Evolutionary conservation across 306 rosid species (phyloP), one percentile per base, ranked within the genome.

Genomic region (Castanopsis chinensis): DNA sequence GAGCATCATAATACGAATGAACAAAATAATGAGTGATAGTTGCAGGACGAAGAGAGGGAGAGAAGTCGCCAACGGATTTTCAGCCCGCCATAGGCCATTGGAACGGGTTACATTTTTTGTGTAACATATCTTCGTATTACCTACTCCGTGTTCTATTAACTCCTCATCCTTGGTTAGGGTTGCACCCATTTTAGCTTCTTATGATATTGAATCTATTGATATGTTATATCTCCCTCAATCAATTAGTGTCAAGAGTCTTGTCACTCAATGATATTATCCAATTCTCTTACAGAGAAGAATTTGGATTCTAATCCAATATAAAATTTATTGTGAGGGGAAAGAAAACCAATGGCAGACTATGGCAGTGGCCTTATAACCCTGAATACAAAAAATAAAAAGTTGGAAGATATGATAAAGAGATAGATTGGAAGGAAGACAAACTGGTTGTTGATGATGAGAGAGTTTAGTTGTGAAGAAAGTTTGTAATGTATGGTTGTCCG

Each of bases 51-150:
- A 81, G 6, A 21, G 6, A 0, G 82, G 80, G 12, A 87, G 73
- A 18, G 80, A 7, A 4, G 55, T 2, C 8, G 28, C 20, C 23
- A 78, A 73, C 0, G 82, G 76, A 45, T 80, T 85, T 18, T 85
- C 85, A 0, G 81, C 79, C 49, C 81, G 77, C 88, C 90, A 87
- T 17, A 84, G 5, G 19, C 79, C 72, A 4, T 28, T 43, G 17
- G 2, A 9, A 0, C 37, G 76, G 14, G 74, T 77, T 35, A 71
- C 3, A 17, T 63, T 76, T 18, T 68, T 74, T 20, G 71, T 82
- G 35, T 76, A 87, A 20, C 90, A 87, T 2, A 76, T 43, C 2
- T 9, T 35, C 30, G 69, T 2, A 9, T 64, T 1, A 15, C 19
- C 70, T 17, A 0, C 9, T 28, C 2, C 12, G 12, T 30, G 0